Evolutionary conservation across 148 eudicot species (phyloP).

Genomic region (Vaccinium corymbosum): DNA sequence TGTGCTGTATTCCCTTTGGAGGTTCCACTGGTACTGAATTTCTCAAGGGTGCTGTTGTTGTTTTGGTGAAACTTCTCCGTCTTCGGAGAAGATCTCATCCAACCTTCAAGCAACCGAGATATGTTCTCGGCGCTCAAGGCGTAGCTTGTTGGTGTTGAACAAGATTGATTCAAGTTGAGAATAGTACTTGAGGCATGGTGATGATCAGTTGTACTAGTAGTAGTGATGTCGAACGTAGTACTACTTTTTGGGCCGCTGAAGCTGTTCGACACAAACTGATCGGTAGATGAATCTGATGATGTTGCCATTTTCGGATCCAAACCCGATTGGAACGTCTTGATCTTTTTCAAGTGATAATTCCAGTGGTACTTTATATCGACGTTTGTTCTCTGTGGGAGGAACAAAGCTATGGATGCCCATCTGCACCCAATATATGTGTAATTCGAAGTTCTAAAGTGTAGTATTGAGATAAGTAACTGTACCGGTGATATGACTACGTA

Average conservation of each 20-base stretch:
- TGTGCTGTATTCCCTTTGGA: not conserved
- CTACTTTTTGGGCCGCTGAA: slow-evolving; percentile 11
- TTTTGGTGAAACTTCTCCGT: slow-evolving; percentile 2
- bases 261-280: slow-evolving; percentile 24
- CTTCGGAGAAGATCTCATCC: slow-evolving; percentile 73
- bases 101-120: slow-evolving; percentile 77
- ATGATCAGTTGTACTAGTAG: not conserved
- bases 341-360: slow-evolving; percentile 92
- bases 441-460: too few relatives aligned
- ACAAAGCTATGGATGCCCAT: slow-evolving; percentile 96
- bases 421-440: slow-evolving; percentile 27
- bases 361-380: slow-evolving; percentile 89
- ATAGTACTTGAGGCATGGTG: slow-evolving; percentile 12
- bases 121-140: slow-evolving; percentile 94
- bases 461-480: not conserved
- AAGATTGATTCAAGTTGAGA: slow-evolving; percentile 7
- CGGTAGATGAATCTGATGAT: slow-evolving; percentile 21
- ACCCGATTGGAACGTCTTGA: slow-evolving; percentile 54
- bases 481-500: not conserved
- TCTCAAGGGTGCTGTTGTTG: not conserved
- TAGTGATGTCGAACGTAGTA: not conserved
- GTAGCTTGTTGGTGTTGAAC: slow-evolving; percentile 36
- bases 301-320: slow-evolving; percentile 26
- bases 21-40: not conserved
- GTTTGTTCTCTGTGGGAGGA: slow-evolving; percentile 89